Evolutionary conservation across 139 green algal genomes (phyloP), one percentile per base, ranked within the genome.

Genomic region (Mesotaenium endlicherianum): DNA sequence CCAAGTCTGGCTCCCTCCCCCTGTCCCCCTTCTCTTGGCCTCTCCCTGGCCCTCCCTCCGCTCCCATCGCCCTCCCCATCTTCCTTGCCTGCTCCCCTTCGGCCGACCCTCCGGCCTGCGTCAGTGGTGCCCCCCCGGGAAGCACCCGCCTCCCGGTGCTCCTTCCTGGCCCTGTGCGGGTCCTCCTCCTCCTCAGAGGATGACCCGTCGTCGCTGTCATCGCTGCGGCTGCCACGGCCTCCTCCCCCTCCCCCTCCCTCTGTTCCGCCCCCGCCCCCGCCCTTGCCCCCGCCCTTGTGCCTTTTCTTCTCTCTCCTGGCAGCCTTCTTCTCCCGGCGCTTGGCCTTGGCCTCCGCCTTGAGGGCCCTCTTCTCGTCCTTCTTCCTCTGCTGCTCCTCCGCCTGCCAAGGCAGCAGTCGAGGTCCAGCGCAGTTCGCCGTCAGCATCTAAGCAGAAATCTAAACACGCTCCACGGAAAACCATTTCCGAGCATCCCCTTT

Each of bases 271-370:
- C 77, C 77, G 31, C 77, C 30, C 42, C 50, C 49, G 11, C 34
- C 74, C 50, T 81, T 26, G 67, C 67, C 58, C 74, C 58, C 74
- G 16, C 40, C 49, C 70, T 36, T 77, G n/a, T 74, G 36, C 72
- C 43, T 86, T 8, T 45, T 78, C 39, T 87, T 88, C 1, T 92
- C 47, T 75, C 92, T 92, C 82, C 90, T 47, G 49, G 80, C 43
- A 49, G 43, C 36, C 36, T 53, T 39, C 58, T 88, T 50, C 47
- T 87, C 34, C 78, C 67, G 70, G 3, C 60, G 59, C n/a, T 75
- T 34, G n/a, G n/a, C 16, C 83, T 80, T 72, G 4, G 26, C 88
- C 2, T 91, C 79, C 59, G 93, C 91, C 38, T 92, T 92, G 43
- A 87, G 58, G 39, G 81, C 81, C 76, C 91, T 91, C 41, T 87